Percentiles rank a stretch among this genome's conserved stretches.
Conservation (phyloP, 2,329 filamentous ascomycete genomes). For the Verticillium dahliae region DNA sequence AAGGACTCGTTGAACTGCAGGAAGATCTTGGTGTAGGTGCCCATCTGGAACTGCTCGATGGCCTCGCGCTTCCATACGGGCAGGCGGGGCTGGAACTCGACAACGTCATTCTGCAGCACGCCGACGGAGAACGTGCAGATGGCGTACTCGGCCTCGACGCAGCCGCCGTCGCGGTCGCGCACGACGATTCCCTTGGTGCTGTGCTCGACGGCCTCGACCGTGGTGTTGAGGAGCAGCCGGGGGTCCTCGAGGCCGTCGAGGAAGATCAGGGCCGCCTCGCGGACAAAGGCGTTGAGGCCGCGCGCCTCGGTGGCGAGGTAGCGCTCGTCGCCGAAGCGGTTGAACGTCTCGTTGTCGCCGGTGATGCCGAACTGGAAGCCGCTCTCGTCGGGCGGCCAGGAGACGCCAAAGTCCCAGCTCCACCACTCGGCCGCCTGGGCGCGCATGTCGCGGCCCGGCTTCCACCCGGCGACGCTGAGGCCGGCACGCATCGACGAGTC, state of each 20-base stretch:
- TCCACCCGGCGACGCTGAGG: slow-evolving; percentile 55
- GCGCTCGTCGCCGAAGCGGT: slow-evolving; percentile 55
- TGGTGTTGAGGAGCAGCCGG: slow-evolving; percentile 51
- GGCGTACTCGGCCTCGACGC: slow-evolving; percentile 53
- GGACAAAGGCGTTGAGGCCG: slow-evolving; percentile 53
- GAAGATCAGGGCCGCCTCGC: slow-evolving; percentile 51
- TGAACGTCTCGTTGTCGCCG: slow-evolving; percentile 54
- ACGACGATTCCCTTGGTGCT: slow-evolving; percentile 45
- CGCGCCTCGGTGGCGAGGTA: slow-evolving; percentile 55
- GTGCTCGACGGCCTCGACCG: slow-evolving; percentile 49
- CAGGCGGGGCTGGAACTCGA: slow-evolving; percentile 51
- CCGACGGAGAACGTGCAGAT: slow-evolving; percentile 64
- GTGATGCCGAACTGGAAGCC: slow-evolving; percentile 49
- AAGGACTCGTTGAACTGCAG: slow-evolving; percentile 62
- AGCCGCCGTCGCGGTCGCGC: slow-evolving; percentile 44
- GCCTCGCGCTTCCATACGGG: slow-evolving; percentile 59
- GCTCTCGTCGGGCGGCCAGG: slow-evolving; percentile 48
- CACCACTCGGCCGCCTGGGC: slow-evolving; percentile 57
- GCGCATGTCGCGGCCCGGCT: slow-evolving; percentile 46
- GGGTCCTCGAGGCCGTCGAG: slow-evolving; percentile 44
- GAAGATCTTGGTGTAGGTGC: slow-evolving; percentile 69
- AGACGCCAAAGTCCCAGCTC: slow-evolving; percentile 51
- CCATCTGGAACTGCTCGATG: slow-evolving; percentile 61
- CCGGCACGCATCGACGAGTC: slow-evolving; percentile 55
- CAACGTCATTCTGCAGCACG: slow-evolving; percentile 55